Percentiles rank a stretch among this genome's conserved stretches.
These are phyloP conservation scores for Skeletonema tropicum DNA, from an alignment of 108 stramenopile species.

Conservation along the genomic window DNA sequence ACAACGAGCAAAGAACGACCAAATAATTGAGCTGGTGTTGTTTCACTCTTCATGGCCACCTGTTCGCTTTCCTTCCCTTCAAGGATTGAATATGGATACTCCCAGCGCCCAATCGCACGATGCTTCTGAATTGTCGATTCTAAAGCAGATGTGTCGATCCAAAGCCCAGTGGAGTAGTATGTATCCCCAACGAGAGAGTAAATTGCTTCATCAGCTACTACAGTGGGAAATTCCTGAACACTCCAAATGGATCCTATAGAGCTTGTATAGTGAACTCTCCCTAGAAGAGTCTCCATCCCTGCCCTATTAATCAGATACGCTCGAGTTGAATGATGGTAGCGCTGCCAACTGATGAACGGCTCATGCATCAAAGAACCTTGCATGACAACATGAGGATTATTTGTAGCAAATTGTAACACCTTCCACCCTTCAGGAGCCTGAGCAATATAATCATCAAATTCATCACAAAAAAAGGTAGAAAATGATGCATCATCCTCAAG, in stretches of 20 bases:
- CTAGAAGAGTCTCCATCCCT: slow-evolving; percentile 4
- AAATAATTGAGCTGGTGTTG: background rate
- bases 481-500: slow-evolving; percentile 4
- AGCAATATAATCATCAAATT: background rate
- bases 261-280: background rate
- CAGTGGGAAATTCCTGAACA: background rate
- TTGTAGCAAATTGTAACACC: slow-evolving; percentile 1
- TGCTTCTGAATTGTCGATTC: slow-evolving; percentile 1
- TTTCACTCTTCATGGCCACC: background rate
- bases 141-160: background rate
- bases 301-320: slow-evolving; percentile 10
- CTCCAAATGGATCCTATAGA: background rate
- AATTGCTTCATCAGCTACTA: background rate
- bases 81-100: background rate
- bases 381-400: background rate
- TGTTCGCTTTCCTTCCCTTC: background rate
- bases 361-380: slow-evolving; percentile 1
- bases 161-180: slow-evolving; percentile 1
- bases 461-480: background rate
- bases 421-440: slow-evolving; percentile 5
- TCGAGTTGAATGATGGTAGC: background rate
- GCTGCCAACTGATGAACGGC: background rate
- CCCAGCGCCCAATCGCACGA: background rate
- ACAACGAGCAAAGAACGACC: background rate
- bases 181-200: background rate